Conservation (phyloP, 768 basidiomycete genomes). For the Paxillus rubicundulus region DNA sequence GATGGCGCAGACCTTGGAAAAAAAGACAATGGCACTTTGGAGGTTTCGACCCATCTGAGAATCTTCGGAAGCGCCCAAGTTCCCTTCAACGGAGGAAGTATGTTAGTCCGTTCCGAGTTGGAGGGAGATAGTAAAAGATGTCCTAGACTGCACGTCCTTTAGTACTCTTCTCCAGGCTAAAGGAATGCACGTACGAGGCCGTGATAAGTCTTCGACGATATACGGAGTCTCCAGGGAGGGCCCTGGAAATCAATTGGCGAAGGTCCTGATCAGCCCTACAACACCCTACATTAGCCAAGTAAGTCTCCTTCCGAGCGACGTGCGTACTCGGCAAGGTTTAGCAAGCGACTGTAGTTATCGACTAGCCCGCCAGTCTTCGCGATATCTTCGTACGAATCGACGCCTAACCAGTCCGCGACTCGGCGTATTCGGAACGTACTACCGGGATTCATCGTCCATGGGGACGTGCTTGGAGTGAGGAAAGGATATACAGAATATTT, state of each 20-base stretch:
- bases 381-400: constrained; percentile 33
- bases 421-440: constrained; percentile 58
- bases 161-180: constrained; percentile 4
- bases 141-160: constrained; percentile 44
- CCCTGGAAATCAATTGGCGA: constrained; percentile 9
- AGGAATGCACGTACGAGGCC: constrained; percentile 39
- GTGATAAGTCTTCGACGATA: constrained; percentile 26
- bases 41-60: constrained; percentile 43
- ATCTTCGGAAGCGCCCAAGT: constrained; percentile 39
- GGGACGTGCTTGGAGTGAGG: constrained; percentile 44
- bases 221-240: neutral
- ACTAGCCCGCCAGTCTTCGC: constrained; percentile 38
- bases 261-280: constrained; percentile 19
- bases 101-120: constrained; percentile 32
- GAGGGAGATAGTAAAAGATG: constrained; percentile 52
- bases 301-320: neutral
- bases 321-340: constrained; percentile 38
- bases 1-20: constrained; percentile 45
- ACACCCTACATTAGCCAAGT: constrained; percentile 5
- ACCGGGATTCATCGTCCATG: constrained; percentile 44
- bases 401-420: constrained; percentile 58
- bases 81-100: constrained; percentile 50
- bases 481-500: constrained; percentile 72
- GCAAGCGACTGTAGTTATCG: constrained; percentile 32
- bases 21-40: constrained; percentile 39